These are phyloP conservation scores for Xylariales sp. DNA, from an alignment of 2,329 filamentous ascomycete species.

Conservation along the genomic window DNA sequence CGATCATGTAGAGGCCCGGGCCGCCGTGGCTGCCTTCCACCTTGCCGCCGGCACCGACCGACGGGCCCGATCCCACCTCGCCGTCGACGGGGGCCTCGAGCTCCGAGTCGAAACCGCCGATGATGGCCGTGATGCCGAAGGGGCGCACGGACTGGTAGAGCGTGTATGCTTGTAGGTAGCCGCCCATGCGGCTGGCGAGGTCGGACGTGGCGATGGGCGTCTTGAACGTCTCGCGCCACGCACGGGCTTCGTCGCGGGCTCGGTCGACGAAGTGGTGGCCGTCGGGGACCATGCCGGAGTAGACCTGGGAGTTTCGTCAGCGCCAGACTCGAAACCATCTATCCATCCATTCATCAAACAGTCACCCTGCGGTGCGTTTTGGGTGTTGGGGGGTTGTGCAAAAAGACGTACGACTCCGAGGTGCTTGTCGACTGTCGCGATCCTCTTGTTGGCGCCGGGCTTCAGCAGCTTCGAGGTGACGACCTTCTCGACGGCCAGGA, in stretches of 20 bases:
- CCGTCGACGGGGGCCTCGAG: constrained; percentile 87
- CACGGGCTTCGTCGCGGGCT: constrained; percentile 90
- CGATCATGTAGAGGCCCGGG: constrained; percentile 97
- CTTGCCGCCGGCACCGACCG: constrained; percentile 85
- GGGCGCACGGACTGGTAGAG: constrained; percentile 96
- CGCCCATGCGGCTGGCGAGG: constrained; percentile 91
- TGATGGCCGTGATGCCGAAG: constrained; percentile 94
- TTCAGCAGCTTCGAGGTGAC: constrained; percentile 95
- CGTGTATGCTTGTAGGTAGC: constrained; percentile 97
- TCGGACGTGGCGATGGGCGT: constrained; percentile 89
- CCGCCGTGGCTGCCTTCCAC: constrained; percentile 81
- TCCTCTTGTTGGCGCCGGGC: constrained; percentile 94
- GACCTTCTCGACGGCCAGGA: constrained; percentile 96
- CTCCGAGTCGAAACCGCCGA: constrained; percentile 94
- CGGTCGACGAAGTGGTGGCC: constrained; percentile 94
- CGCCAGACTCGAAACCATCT: background rate
- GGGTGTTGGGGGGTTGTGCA: no score
- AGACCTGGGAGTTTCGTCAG: constrained; percentile 71
- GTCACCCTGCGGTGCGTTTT: no score
- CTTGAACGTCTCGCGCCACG: constrained; percentile 95
- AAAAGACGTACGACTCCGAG: constrained; percentile 81
- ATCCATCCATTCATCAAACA: no score
- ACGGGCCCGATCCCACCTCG: constrained; percentile 85
- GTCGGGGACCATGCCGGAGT: constrained; percentile 93
- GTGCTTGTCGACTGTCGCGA: constrained; percentile 93